Percentiles rank a stretch among this genome's conserved stretches.
phyloP scores from a whole-genome alignment of 2,329 filamentous ascomycete genomes.

The Beauveria australis region DNA sequence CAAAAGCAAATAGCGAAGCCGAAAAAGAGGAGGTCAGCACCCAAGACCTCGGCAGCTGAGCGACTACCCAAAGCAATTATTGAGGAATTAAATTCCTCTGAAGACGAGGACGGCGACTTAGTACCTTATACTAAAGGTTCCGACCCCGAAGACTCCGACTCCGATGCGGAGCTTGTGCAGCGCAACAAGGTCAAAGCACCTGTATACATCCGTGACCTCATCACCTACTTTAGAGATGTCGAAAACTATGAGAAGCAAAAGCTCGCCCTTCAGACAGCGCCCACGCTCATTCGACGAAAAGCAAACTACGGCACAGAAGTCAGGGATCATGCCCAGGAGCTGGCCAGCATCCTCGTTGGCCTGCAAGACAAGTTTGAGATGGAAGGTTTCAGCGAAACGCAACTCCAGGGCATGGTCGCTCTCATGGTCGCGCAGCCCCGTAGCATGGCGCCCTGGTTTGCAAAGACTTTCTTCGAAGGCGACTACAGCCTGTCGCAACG shows the following conservation, averaged over 20 bases:
- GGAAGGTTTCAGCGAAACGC: conserved; percentile 65
- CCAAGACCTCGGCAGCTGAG: conserved; percentile 21
- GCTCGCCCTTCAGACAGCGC: conserved; percentile 68
- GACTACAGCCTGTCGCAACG: conserved; percentile 86
- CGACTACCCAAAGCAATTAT: conserved; percentile 42
- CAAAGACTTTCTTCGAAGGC: conserved; percentile 78
- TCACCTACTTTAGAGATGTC: conserved; percentile 67
- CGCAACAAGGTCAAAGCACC: conserved; percentile 76
- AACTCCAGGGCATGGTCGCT: conserved; percentile 74
- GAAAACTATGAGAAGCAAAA: conserved; percentile 81
- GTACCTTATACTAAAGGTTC: conserved; percentile 77
- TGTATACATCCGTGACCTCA: conserved; percentile 83
- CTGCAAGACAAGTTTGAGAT: conserved; percentile 81
- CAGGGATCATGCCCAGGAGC: conserved; percentile 70
- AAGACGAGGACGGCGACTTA: conserved; percentile 59
- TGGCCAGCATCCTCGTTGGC: conserved; percentile 68
- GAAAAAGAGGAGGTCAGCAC: conserved; percentile 22
- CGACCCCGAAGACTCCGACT: conserved; percentile 84
- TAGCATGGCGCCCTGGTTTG: conserved; percentile 76
- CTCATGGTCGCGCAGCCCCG: conserved; percentile 68
- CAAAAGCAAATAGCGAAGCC: conserved; percentile 15
- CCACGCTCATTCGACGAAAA: conserved; percentile 78
- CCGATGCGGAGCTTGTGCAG: conserved; percentile 80
- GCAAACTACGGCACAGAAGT: conserved; percentile 83
- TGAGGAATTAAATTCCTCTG: conserved; percentile 56